Evolutionary conservation across 129 eudicot genomes (phyloP).

Genomic region (Helianthus tuberosus): DNA sequence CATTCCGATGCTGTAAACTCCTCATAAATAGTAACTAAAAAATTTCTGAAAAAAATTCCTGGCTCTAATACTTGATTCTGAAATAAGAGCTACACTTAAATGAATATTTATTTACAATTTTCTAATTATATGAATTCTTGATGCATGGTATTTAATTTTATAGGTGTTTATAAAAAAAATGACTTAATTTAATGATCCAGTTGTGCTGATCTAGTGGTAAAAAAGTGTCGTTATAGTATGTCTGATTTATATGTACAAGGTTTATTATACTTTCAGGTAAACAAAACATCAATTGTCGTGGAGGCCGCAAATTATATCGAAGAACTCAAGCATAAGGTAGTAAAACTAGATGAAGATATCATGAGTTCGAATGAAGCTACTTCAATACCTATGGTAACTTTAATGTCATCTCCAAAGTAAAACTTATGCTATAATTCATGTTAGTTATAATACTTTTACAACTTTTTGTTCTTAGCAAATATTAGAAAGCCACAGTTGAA

Average conservation of each 20-base stretch:
- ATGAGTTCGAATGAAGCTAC: conserved; percentile 28
- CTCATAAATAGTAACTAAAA: not conserved
- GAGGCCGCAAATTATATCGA: conserved; percentile 69
- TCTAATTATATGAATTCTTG: no score
- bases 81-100: no score
- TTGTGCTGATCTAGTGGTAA: not conserved
- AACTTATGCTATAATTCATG: not conserved
- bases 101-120: no score
- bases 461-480: not conserved
- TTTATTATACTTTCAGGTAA: conserved; percentile 41
- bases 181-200: no score
- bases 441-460: not conserved
- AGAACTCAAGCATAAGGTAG: conserved; percentile 60
- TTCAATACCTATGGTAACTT: conserved; percentile 45
- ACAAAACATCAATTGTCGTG: conserved; percentile 55
- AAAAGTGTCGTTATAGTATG: not conserved
- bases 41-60: no score
- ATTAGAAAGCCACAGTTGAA: conserved; percentile 62
- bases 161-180: not conserved
- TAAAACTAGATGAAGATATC: conserved; percentile 50
- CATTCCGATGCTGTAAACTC: conserved; percentile 46
- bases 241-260: not conserved
- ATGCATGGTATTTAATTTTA: conserved; percentile 16
- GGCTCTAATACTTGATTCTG: no score
- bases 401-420: not conserved